These are phyloP conservation scores for Colletotrichum sp. DNA, from an alignment of 2,329 filamentous ascomycete species.

Conservation along the genomic window DNA sequence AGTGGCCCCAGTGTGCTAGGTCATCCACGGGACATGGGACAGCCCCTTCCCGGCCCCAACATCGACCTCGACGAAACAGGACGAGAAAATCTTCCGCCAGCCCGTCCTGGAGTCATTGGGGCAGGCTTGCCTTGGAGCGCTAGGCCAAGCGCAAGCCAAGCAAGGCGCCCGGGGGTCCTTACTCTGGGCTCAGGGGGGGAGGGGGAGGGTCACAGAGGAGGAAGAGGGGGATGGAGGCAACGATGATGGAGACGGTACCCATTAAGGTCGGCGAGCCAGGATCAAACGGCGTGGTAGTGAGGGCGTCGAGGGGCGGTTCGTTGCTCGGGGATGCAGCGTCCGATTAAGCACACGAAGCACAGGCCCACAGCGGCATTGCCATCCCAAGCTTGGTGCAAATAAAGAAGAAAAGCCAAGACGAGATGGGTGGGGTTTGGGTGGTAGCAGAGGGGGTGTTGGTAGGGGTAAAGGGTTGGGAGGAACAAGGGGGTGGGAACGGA, in stretches of 20 bases:
- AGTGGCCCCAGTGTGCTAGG: neutral
- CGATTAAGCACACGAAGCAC: constrained; percentile 25
- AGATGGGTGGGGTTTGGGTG: constrained; percentile 11
- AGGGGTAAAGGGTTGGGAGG: constrained; percentile 3
- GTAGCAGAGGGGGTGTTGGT: neutral
- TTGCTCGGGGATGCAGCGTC: constrained; percentile 17
- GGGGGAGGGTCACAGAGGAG: neutral
- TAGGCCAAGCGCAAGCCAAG: constrained; percentile 15
- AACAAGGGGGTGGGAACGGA: constrained; percentile 9
- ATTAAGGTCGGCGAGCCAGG: neutral
- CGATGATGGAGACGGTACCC: neutral
- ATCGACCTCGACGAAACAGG: constrained; percentile 22
- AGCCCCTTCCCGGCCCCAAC: constrained; percentile 15
- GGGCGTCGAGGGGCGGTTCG: constrained; percentile 1
- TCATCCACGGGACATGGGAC: neutral
- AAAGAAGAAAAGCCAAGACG: constrained; percentile 22
- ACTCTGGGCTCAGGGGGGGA: neutral
- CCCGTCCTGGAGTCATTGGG: constrained; percentile 6
- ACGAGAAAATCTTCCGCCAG: constrained; percentile 19
- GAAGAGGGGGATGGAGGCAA: neutral
- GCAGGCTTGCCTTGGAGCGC: neutral
- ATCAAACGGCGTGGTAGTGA: neutral
- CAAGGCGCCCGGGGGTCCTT: neutral
- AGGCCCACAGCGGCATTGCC: constrained; percentile 22
- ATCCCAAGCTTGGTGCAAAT: constrained; percentile 25